Evolutionary conservation across 2,329 filamentous ascomycete species (phyloP).

Genomic region (Colletotrichum sp.): DNA sequence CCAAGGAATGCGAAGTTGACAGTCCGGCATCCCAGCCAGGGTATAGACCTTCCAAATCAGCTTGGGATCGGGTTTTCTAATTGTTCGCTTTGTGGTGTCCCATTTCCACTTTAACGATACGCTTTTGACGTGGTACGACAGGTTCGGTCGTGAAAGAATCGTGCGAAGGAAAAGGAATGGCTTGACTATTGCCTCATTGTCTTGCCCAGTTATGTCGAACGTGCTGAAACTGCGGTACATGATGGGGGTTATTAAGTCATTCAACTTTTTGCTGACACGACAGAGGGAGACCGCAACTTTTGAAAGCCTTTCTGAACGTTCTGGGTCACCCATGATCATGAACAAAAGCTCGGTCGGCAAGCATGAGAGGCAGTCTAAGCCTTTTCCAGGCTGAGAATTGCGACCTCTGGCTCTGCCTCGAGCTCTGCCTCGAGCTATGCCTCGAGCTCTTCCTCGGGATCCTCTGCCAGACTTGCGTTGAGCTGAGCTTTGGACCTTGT

Average conservation of each 20-base stretch:
- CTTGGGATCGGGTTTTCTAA: not conserved
- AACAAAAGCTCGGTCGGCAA: not conserved
- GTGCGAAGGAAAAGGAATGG: not conserved
- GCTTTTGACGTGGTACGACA: not conserved
- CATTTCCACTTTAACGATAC: not conserved
- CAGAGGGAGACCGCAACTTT: not conserved
- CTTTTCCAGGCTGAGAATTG: not conserved
- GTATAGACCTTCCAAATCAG: not conserved
- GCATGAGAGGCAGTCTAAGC: not conserved
- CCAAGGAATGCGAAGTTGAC: not conserved
- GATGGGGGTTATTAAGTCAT: not conserved
- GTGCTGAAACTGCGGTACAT: not conserved
- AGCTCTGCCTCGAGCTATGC: not conserved
- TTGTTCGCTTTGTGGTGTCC: fast-evolving
- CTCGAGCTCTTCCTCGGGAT: not conserved
- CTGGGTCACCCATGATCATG: not conserved
- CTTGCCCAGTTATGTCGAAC: not conserved
- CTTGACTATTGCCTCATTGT: not conserved
- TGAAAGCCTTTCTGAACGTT: not conserved
- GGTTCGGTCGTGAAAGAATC: not conserved
- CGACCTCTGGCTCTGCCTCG: not conserved
- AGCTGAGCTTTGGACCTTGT: not conserved
- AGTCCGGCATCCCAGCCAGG: not conserved
- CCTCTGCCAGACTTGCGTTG: not conserved
- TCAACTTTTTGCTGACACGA: not conserved